These are phyloP conservation scores for Penicillium arizonense DNA, from an alignment of 495 filamentous ascomycete species.

Conservation along the genomic window DNA sequence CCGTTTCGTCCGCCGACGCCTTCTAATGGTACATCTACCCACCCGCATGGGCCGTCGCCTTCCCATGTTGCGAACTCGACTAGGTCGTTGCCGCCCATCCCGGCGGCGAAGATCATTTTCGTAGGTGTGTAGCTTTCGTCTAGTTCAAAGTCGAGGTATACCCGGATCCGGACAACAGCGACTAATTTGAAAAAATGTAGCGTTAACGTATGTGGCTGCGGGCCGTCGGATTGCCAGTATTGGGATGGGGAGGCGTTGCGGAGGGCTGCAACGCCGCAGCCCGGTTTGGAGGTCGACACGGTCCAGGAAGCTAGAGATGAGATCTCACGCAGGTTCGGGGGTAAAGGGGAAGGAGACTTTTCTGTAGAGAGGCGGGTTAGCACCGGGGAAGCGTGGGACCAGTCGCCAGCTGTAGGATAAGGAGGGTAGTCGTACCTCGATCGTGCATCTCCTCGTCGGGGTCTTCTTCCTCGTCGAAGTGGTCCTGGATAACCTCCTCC, in stretches of 20 bases:
- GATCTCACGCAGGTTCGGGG: conserved; percentile 74
- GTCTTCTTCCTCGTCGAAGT: conserved; percentile 34
- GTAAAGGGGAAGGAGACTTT: conserved; percentile 38
- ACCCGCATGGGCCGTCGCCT: conserved; percentile 76
- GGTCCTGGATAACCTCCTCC: conserved; percentile 38
- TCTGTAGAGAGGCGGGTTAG: conserved; percentile 18
- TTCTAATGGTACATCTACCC: conserved; percentile 79
- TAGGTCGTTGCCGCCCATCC: conserved; percentile 83
- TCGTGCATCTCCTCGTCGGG: conserved; percentile 42
- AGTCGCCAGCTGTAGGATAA: background rate
- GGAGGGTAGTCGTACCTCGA: conserved; percentile 25
- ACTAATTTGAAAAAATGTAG: conserved; percentile 95
- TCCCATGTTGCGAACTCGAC: conserved; percentile 77
- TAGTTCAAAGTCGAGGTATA: conserved; percentile 85
- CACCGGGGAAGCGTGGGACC: background rate
- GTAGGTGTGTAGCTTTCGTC: conserved; percentile 99
- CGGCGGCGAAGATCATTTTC: conserved; percentile 79
- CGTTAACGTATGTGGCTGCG: conserved; percentile 90
- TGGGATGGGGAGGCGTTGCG: conserved; percentile 72
- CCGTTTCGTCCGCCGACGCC: conserved; percentile 56
- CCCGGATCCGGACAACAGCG: conserved; percentile 74
- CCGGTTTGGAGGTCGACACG: conserved; percentile 86
- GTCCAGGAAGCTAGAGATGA: conserved; percentile 93
- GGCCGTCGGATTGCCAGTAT: conserved; percentile 98
- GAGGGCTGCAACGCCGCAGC: conserved; percentile 82